These are phyloP conservation scores for rapeseed (Brassica napus) DNA, from an alignment of 345 rosid species.

Conservation along the genomic window Da-Ae NC_063452.1:56753001-56753500, in stretches of 20 bases:
- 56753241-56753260: constrained; percentile 66
- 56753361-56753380: not conserved
- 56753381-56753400: constrained; percentile 44
- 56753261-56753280: constrained; percentile 86
- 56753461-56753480: constrained; percentile 85
- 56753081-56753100: constrained; percentile 67
- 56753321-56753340: not conserved
- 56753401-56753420: constrained; percentile 92
- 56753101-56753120: constrained; percentile 84
- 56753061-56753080: constrained; percentile 51
- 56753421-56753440: constrained; percentile 68
- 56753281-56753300: constrained; percentile 86
- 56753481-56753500: constrained; percentile 98
- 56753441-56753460: constrained; percentile 58
- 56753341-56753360: too few species aligned
- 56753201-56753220: not conserved
- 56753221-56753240: constrained; percentile 66
- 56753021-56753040: constrained; percentile 23
- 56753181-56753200: constrained; percentile 4
- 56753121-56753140: constrained; percentile 84
- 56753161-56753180: constrained; percentile 58
- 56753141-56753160: constrained; percentile 68
- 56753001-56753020: constrained; percentile 32
- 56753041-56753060: constrained; percentile 35
- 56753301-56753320: constrained; percentile 56